Evolutionary conservation across 306 rosid species (phyloP), one percentile per base, ranked within the genome.

Genomic region (Cajanus cajan): DNA sequence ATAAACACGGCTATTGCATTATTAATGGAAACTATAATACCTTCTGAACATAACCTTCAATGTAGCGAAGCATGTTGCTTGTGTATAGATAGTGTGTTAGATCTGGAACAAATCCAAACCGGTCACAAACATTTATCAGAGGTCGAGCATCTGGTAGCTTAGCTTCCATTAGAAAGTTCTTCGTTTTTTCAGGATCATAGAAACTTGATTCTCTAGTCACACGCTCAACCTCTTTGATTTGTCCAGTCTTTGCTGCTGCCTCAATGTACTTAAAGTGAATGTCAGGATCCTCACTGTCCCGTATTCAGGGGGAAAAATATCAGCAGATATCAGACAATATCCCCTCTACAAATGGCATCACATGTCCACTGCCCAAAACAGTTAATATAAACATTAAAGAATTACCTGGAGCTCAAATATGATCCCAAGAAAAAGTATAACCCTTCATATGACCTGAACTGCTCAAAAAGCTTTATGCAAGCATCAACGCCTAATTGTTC

Each of bases 101-200:
- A 91, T 96, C 99, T 3, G 99, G 99, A 81, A 96, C 99, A 90
- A 90, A 96, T 74, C 99, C 99, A 66, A 96, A 96, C 52, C 99
- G 97, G 52, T 96, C 99, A 76, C 99, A 96, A 71, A 96, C 99
- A 90, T 96, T 96, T 78, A 96, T 96, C 44, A 96, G 82, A 18
- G 99, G 99, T 0, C 99, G 93, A 11, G 99, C 99, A 87, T 96
- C 99, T 0, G 99, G 99, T 85, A 96, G 98, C 86, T 96, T 96
- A 47, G 93, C 98, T 85, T 96, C 99, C 98, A 93, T 96, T 15
- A 96, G 80, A 80, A 96, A 96, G 85, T 96, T 96, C 94, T 96
- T 96, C 0, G 98, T 91, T 79, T 96, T 96, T 91, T 93, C 99
- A 2, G 99, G 82, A 12, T 96, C 99, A 72, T 96, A 96, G 89